Evolutionary conservation across 169 alveolate species (phyloP), one percentile per base, ranked within the genome.

Genomic region (Plasmodium fragile): DNA sequence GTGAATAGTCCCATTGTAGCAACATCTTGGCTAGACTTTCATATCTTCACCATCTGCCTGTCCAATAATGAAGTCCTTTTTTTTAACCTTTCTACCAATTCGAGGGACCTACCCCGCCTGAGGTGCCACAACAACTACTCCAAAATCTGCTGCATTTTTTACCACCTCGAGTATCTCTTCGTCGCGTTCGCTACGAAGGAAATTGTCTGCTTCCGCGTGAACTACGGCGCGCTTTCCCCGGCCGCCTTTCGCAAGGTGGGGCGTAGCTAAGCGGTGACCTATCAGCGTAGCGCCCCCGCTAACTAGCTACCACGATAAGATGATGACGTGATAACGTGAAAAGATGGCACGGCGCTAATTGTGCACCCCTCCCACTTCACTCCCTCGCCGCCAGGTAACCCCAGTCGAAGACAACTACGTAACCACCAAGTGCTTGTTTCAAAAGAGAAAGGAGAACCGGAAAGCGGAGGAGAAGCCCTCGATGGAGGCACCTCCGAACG

Each of bases 21-120:
- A 73, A 32, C 85, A 11, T 73, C 85, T 2, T 85, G 93, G 93
- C 30, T 85, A 53, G 93, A 85, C 80, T 73, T 73, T 45, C 69
- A 85, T 18, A 30, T 85, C 59, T 85, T 69, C 65, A 34, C 79
- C 69, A 52, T 85, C 59, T 73, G 84, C 22, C 69, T 85, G 18
- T 49, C 65, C 39, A 85, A 85, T 22, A 85, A 85, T 75, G 79
- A 85, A 25, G 1, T 75, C 13, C 75, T 85, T 8, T 85, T 85
- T 85, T 85, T 72, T 49, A 65, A 73, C 16, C 80, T 85, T 6
- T 53, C 77, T 41, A 75, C 52, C 11, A 32, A 49, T 52, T 52
- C 80, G 13, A 75, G 73, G 65, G 39, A 85, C 36, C n/a, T 85
- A 22, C 79, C 69, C 11, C 59, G 32, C 28, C 43, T 73, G 7